phyloP scores from a whole-genome alignment of 2,329 filamentous ascomycete genomes.

The Penicillium digitatum region DNA sequence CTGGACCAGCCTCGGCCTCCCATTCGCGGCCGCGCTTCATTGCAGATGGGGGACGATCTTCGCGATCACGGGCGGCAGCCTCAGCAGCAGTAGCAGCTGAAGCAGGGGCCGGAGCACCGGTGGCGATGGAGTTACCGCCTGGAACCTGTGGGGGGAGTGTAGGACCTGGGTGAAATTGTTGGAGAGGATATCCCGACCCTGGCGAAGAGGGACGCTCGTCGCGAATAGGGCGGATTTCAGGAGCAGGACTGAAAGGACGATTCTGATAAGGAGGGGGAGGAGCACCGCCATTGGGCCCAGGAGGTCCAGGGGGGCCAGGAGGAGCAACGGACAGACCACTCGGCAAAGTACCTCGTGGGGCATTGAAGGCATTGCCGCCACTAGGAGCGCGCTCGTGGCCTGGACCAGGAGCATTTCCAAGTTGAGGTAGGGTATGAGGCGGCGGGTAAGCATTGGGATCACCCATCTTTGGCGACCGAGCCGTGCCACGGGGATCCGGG shows the following conservation, averaged over 20 bases:
- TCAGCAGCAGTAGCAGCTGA: constrained; percentile 66
- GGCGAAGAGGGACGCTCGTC: constrained; percentile 90
- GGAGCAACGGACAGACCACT: constrained; percentile 44
- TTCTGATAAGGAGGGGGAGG: constrained; percentile 66
- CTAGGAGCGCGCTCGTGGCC: constrained; percentile 39
- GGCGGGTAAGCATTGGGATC: constrained; percentile 51
- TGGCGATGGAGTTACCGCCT: constrained; percentile 52
- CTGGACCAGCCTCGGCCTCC: constrained; percentile 69
- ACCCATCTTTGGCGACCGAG: constrained; percentile 59
- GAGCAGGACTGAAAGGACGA: constrained; percentile 70
- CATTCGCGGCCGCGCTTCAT: constrained; percentile 87
- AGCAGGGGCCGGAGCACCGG: constrained; percentile 64
- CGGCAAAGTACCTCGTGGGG: constrained; percentile 46
- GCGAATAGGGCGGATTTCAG: constrained; percentile 75
- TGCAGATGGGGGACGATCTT: constrained; percentile 72
- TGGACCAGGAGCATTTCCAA: constrained; percentile 45
- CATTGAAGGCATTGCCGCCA: constrained; percentile 27
- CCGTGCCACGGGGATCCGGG: constrained; percentile 58
- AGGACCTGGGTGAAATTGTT: constrained; percentile 72
- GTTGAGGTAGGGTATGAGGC: constrained; percentile 51
- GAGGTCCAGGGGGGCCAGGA: constrained; percentile 47
- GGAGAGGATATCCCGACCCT: constrained; percentile 77
- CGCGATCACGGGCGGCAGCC: constrained; percentile 60
- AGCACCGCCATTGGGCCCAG: constrained; percentile 50
- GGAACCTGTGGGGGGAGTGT: constrained; percentile 50